phyloP scores from a whole-genome alignment of 2,329 filamentous ascomycete species.

The Alternaria novae-zelandiae region DNA sequence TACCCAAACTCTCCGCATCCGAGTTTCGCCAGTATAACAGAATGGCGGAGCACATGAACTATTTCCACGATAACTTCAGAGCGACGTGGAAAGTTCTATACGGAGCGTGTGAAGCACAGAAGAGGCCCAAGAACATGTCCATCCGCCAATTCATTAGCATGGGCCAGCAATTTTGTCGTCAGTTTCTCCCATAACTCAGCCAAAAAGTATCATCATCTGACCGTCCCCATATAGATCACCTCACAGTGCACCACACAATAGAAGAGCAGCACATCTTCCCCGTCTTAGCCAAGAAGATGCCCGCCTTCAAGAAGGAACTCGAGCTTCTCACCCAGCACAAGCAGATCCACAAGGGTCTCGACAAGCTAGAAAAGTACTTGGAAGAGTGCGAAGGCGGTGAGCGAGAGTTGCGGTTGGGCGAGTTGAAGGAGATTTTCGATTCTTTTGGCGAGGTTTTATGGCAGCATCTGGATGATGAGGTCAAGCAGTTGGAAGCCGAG shows the following conservation, averaged over 20 bases:
- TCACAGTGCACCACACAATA: conserved; percentile 80
- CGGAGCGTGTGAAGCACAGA: conserved; percentile 65
- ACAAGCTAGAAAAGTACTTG: conserved; percentile 71
- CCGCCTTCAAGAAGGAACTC: conserved; percentile 71
- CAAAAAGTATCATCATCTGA: background rate
- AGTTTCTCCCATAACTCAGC: background rate
- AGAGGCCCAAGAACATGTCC: conserved; percentile 68
- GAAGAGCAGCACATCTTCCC: conserved; percentile 87
- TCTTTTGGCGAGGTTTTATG: conserved; percentile 79
- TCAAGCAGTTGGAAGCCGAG: conserved; percentile 76
- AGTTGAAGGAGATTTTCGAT: conserved; percentile 76
- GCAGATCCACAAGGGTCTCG: conserved; percentile 78
- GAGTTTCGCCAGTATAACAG: conserved; percentile 75
- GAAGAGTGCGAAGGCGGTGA: conserved; percentile 67
- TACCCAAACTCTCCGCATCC: conserved; percentile 68
- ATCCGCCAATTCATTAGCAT: conserved; percentile 71
- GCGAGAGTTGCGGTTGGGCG: conserved; percentile 60
- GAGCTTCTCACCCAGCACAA: conserved; percentile 76
- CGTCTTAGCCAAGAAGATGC: conserved; percentile 76
- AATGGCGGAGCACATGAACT: conserved; percentile 77
- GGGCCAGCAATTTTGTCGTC: conserved; percentile 70
- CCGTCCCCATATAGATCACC: conserved; percentile 49
- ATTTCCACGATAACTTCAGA: conserved; percentile 57
- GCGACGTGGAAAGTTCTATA: conserved; percentile 73
- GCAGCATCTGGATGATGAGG: conserved; percentile 85